Conservation (phyloP, 2,329 filamentous ascomycete genomes). For the Ophioceras dolichostomum region DNA sequence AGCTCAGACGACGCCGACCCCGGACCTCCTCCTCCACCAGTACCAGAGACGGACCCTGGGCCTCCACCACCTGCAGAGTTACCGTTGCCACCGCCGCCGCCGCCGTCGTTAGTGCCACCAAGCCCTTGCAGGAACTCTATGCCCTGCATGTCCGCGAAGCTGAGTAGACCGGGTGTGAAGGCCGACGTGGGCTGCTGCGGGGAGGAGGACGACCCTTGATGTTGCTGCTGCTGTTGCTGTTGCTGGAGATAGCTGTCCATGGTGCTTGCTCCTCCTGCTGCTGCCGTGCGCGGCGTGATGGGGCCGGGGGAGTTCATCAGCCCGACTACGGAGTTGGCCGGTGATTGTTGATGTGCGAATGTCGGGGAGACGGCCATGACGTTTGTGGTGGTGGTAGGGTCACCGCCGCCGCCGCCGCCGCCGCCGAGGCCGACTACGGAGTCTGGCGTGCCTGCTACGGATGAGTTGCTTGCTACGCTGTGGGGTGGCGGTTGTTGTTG, state of each 20-base stretch:
- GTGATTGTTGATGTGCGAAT: conserved; percentile 11
- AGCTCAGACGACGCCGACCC: too few relatives aligned
- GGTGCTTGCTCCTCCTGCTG: neutral
- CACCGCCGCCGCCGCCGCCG: conserved; percentile 7
- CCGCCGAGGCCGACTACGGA: conserved; percentile 3
- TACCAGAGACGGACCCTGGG: too few relatives aligned
- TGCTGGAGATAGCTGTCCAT: conserved; percentile 13
- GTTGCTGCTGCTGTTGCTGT: conserved; percentile 19
- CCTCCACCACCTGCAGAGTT: too few relatives aligned
- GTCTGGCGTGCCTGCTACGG: conserved; percentile 12
- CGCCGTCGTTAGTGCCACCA: conserved; percentile 11
- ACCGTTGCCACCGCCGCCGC: conserved; percentile 9
- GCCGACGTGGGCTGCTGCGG: conserved; percentile 7
- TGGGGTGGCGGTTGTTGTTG: conserved; percentile 17
- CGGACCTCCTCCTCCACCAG: too few relatives aligned
- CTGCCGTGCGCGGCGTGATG: neutral
- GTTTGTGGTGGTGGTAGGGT: neutral
- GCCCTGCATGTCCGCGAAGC: conserved; percentile 35
- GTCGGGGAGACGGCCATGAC: conserved; percentile 15
- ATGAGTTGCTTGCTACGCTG: conserved; percentile 23
- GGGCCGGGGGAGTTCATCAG: conserved; percentile 16
- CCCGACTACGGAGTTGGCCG: conserved; percentile 6
- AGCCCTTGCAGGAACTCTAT: conserved; percentile 42
- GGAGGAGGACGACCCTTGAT: conserved; percentile 6
- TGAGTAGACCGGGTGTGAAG: conserved; percentile 13